Evolutionary conservation across 225 moss, liverwort and hornwort species (phyloP).

Genomic region (Bryoerythrophyllum caledonicum): DNA sequence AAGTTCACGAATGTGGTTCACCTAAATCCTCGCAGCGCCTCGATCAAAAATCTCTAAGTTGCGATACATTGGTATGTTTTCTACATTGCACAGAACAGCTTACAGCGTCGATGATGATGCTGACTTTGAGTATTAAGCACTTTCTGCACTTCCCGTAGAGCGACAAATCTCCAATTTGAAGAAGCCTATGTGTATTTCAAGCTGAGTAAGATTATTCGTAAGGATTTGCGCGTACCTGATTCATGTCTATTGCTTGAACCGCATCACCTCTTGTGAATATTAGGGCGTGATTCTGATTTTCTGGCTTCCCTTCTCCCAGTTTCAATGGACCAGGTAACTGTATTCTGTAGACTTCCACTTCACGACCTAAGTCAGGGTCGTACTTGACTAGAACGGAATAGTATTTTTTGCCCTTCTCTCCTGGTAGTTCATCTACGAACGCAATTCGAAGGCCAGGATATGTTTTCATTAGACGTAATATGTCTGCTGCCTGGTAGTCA

Average conservation of each 20-base stretch:
- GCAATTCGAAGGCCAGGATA: conserved; percentile 73
- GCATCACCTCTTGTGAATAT: conserved; percentile 96
- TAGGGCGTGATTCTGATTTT: conserved; percentile 96
- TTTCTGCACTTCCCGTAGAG: background rate
- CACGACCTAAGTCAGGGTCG: conserved; percentile 48
- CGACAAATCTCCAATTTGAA: conserved; percentile 11
- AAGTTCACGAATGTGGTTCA: background rate
- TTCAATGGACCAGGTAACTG: conserved; percentile 85
- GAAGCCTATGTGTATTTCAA: background rate
- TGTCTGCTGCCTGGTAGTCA: conserved; percentile 65
- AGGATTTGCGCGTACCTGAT: conserved; percentile 56
- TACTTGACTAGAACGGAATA: conserved; percentile 87
- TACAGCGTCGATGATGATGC: background rate
- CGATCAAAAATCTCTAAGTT: background rate
- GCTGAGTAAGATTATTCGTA: background rate
- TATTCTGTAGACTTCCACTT: conserved; percentile 92
- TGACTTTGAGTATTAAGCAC: conserved; percentile 8
- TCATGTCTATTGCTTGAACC: conserved; percentile 98
- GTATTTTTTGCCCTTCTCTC: conserved; percentile 26
- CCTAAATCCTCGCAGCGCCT: background rate
- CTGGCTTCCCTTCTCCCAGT: conserved; percentile 98
- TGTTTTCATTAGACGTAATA: conserved; percentile 67
- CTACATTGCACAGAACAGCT: background rate
- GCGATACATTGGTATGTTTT: background rate
- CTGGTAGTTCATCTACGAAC: conserved; percentile 63